Base-by-base conservation (phyloP, 345 rosid species). In the Schrenkiella parvula region DNA sequence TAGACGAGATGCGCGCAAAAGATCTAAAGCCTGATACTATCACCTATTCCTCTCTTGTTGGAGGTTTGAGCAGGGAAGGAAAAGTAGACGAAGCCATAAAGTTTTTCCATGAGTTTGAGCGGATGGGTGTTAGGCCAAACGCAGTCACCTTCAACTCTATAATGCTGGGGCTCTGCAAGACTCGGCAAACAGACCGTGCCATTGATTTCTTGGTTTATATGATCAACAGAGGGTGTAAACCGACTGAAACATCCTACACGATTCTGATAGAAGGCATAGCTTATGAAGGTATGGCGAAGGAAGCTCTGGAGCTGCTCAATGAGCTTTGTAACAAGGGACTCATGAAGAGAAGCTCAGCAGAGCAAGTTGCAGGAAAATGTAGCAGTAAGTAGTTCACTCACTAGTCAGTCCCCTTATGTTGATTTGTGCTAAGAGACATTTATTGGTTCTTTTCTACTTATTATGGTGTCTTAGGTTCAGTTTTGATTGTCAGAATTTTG, bases 191-290 rank as follows among this genome's bases (percentile, higher is more conserved):
- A 23, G 89, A 79, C 31, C 84, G 80, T 37, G 98, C 98, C 18
- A 89, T 93, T 21, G 96, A 93, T 82, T 85, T 90, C 78, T 82
- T 93, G 84, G 89, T 80, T 29, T 81, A 79, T 72, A 93, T 91
- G 97, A 87, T 93, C 32, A 80, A 73, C 15, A 79, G 84, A 81
- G 89, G 92, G 57, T 87, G 91, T 76, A 87, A 81, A 67, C 97
- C 98, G 34, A 85, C 84, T 38, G 93, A 89, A 76, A 78, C 82
- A 57, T 86, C 98, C 9, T 93, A 91, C 72, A 84, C 88, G 4
- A 85, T 88, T 76, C 89, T 93, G 69, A 79, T 93, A 34, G 92
- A 93, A 76, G 98, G 98, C 68, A 72, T 93, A 62, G 89, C 97
- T 21, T 68, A 74, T 61, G 89, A 90, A 80, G 98, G 98, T 44